Percentiles rank a stretch among this genome's conserved stretches.
These are phyloP conservation scores for Tulasnella sp. DNA, from an alignment of 768 basidiomycete genomes.

Conservation along the genomic window DNA sequence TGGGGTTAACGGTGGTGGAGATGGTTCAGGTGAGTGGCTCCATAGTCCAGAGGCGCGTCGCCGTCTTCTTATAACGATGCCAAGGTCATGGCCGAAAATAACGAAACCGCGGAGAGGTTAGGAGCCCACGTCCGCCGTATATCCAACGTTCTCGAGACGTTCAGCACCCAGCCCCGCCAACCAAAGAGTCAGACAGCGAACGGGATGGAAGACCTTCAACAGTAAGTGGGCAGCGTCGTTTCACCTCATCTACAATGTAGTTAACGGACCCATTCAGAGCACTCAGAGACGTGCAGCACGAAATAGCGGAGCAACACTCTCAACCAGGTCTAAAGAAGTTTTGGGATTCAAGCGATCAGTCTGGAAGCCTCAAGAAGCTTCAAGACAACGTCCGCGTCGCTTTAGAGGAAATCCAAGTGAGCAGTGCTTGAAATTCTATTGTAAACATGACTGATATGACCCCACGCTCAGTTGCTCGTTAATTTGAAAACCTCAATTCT, in stretches of 20 bases:
- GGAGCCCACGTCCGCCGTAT: background rate
- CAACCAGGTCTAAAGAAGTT: background rate
- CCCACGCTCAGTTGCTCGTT: background rate
- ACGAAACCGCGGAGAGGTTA: background rate
- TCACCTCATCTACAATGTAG: background rate
- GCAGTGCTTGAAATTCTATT: background rate
- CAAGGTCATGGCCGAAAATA: background rate
- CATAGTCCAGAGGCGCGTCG: background rate
- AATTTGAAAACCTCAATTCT: background rate
- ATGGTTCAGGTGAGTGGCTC: background rate
- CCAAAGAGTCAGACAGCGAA: background rate
- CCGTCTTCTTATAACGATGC: background rate
- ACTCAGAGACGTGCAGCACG: background rate
- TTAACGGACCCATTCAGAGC: background rate
- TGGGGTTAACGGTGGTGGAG: background rate
- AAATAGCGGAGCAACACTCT: background rate
- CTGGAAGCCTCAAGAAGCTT: background rate
- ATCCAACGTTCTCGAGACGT: background rate
- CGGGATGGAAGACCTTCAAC: background rate
- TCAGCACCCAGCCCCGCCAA: background rate
- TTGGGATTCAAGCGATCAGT: background rate
- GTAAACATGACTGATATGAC: background rate
- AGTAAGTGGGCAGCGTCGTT: background rate
- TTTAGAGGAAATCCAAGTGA: background rate
- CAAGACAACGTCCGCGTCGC: background rate